phyloP scores from a whole-genome alignment of 345 rosid species.

The Aquilaria yunnanensis region DNA sequence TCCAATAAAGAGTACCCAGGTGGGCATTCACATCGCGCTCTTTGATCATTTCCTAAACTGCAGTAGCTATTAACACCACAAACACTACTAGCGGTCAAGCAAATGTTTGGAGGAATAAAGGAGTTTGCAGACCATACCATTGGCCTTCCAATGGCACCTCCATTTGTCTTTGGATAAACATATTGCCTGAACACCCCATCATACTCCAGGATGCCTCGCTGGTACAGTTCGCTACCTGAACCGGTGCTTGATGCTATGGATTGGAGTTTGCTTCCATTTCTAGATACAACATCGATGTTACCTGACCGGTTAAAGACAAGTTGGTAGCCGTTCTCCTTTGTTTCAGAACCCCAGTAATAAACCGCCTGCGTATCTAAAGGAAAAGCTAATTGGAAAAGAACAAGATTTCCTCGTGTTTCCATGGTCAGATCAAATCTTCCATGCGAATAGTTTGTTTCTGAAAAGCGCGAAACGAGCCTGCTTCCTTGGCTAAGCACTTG shows the following conservation, averaged over 20 bases:
- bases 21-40: background rate
- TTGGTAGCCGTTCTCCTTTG: conserved; percentile 11
- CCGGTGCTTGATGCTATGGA: background rate
- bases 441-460: conserved; percentile 18
- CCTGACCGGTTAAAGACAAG: conserved; percentile 29
- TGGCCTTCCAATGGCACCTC: background rate
- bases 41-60: background rate
- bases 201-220: conserved; percentile 39
- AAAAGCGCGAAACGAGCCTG: conserved; percentile 23
- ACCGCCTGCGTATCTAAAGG: conserved; percentile 4
- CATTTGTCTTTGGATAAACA: background rate
- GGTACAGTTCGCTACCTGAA: conserved; percentile 23
- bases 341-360: conserved; percentile 23
- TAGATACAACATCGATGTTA: conserved; percentile 21
- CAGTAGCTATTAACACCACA: no score
- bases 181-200: conserved; percentile 7
- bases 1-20: background rate
- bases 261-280: conserved; percentile 15
- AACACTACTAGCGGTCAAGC: background rate
- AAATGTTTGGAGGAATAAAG: background rate
- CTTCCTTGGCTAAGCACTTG: conserved; percentile 23
- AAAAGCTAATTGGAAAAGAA: conserved; percentile 15
- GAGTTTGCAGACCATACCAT: background rate
- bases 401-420: conserved; percentile 28
- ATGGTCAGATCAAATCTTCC: conserved; percentile 32